phyloP scores from a whole-genome alignment of 306 rosid genomes.

The Hippophae tibetana region DNA sequence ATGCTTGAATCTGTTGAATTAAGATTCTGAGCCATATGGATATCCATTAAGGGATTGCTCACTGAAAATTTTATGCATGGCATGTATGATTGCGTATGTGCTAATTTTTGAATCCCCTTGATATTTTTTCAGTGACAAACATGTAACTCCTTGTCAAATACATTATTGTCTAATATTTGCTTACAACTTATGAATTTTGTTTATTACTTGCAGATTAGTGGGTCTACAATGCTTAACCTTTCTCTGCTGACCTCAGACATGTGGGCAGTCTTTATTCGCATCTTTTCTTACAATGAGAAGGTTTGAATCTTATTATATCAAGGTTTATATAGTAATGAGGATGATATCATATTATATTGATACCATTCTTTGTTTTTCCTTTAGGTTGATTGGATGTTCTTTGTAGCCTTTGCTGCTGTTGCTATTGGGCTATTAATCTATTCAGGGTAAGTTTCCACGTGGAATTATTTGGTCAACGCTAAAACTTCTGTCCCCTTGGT shows the following conservation, averaged over 20 bases:
- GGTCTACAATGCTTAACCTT: conserved; percentile 90
- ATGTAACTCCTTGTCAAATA: no score
- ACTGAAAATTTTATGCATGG: no score
- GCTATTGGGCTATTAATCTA: conserved; percentile 63
- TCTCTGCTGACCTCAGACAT: conserved; percentile 93
- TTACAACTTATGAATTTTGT: conserved; percentile 5
- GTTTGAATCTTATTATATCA: conserved; percentile 26
- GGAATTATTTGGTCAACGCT: neutral
- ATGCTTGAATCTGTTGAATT: no score
- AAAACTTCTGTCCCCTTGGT: no score
- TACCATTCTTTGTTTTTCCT: conserved; percentile 21
- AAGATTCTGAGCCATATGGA: no score
- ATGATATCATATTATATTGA: neutral
- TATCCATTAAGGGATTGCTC: no score
- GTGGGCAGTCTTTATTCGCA: conserved; percentile 92
- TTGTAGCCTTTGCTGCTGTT: conserved; percentile 71
- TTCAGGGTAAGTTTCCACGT: conserved; percentile 54
- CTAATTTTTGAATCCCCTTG: no score
- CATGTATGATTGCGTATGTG: no score
- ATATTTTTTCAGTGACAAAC: no score
- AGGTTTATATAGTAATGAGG: neutral
- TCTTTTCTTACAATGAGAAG: conserved; percentile 81
- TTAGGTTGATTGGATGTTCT: conserved; percentile 98
- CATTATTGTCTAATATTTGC: no score
- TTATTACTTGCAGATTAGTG: conserved; percentile 49